A percentile compares a stretch with the other conserved stretches of the same genome.
Conservation (phyloP, 176 grass and related monocot genomes). For the Eragrostis nindensis region DNA sequence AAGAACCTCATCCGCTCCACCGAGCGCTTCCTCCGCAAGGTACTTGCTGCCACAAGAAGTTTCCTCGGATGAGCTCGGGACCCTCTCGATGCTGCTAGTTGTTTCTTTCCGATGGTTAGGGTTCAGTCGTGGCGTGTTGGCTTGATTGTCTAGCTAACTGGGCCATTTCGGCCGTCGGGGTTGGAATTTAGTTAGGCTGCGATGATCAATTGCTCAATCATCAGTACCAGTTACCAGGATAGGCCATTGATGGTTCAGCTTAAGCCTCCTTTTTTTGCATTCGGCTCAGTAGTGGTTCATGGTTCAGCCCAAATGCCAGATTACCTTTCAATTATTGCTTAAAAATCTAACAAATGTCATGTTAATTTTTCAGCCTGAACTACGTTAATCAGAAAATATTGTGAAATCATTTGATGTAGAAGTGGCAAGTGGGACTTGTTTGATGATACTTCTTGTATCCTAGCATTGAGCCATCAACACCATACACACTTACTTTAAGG, state of each 20-base stretch:
- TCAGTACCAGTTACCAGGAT: neutral
- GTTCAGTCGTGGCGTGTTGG: constrained; percentile 13
- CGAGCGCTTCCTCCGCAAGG: constrained; percentile 96
- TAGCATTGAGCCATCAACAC: constrained; percentile 2
- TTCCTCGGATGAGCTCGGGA: neutral
- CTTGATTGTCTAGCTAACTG: neutral
- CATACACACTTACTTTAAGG: neutral
- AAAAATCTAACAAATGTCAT: neutral
- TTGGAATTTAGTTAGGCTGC: neutral
- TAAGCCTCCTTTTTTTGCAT: neutral
- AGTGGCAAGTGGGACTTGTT: neutral
- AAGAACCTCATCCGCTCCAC: constrained; percentile 96
- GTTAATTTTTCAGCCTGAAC: neutral
- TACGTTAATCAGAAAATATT: neutral
- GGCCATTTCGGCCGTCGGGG: neutral
- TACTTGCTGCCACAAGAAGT: constrained; percentile 18
- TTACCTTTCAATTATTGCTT: neutral
- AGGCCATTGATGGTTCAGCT: neutral
- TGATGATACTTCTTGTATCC: neutral
- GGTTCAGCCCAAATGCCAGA: neutral
- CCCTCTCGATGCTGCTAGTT: neutral
- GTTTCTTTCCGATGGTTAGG: neutral
- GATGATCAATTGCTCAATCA: neutral
- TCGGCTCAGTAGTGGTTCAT: neutral
- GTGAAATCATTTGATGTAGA: neutral